Conservation (phyloP, 2,329 filamentous ascomycete species). For the Apiospora hydei region DNA sequence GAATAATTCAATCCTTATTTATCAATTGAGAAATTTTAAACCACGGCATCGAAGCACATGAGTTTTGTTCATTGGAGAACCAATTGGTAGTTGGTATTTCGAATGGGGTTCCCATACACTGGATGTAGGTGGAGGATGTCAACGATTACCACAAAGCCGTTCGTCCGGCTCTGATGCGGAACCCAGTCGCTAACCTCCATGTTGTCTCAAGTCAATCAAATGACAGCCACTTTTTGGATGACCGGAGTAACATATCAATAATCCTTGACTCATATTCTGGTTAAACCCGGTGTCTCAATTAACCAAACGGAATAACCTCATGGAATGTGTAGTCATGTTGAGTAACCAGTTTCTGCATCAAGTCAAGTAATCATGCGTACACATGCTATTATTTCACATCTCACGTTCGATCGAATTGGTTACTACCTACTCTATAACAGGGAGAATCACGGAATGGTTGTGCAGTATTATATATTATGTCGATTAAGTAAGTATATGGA, state of each 20-base stretch:
- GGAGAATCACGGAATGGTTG: not conserved
- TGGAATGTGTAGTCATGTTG: not conserved
- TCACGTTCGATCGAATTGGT: too few species aligned
- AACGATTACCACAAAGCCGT: not conserved
- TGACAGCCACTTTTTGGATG: not conserved
- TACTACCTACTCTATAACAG: too few species aligned
- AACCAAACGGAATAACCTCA: not conserved
- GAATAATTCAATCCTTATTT: not conserved
- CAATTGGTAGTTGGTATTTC: not conserved
- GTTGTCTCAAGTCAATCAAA: not conserved
- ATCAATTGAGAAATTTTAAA: not conserved
- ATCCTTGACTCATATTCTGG: not conserved
- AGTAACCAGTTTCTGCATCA: not conserved
- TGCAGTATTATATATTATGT: not conserved
- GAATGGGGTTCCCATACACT: not conserved
- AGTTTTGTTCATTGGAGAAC: not conserved
- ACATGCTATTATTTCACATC: too few species aligned
- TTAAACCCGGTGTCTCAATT: not conserved
- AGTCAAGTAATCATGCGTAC: too few species aligned
- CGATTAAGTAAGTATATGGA: not conserved
- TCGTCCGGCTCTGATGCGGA: constrained; percentile 2
- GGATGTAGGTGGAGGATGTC: not conserved
- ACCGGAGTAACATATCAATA: not conserved
- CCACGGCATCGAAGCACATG: not conserved
- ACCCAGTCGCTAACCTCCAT: not conserved